Base-by-base conservation (phyloP, 257 asterid species). In the Capsicum baccatum region DNA sequence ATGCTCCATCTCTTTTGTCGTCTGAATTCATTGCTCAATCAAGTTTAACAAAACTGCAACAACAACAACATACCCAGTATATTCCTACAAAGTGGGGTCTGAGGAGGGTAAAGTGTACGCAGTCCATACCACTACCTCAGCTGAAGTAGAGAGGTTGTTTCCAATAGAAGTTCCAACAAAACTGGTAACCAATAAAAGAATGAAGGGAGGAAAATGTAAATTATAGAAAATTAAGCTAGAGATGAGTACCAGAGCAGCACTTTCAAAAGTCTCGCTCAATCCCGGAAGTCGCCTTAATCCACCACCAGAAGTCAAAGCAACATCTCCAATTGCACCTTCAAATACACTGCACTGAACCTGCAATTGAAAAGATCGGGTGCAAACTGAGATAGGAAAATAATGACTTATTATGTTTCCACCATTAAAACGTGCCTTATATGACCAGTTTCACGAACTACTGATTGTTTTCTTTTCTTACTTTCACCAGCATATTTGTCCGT, bases 271-370 rank as follows among this genome's bases (percentile, higher is more conserved):
- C 85, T 89, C 95, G 64, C 85, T 79, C 82, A 95, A 70, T 48
- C 98, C 98, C 7, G 99, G 98, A 78, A 96, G 87, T 91, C 90
- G 94, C 88, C 98, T 93, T 89, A 96, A 84, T 79, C 99, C 99
- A 88, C 99, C 99, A 48, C 89, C 98, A 88, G 92, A 89, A 71
- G 99, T 96, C 88, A 96, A 89, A 86, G 93, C 92, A 74, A 94
- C 94, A 88, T 94, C 97, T 63, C 96, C 99, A 83, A 83, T 92
- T 14, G 97, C 97, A 84, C 99, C 98, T 88, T 96, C 92, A 85
- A 96, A 96, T 82, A 91, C 96, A 84, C 95, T 94, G 89, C 99
- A 96, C 83, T 96, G 99, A 71, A 92, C 94, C 99, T 94, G 89
- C 15, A 81, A 76, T 87, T 67, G 60, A 73, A 71, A 79, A 85